Base-by-base conservation (phyloP, 495 filamentous ascomycete genomes). In the Lasiosphaeria miniovina region DNA sequence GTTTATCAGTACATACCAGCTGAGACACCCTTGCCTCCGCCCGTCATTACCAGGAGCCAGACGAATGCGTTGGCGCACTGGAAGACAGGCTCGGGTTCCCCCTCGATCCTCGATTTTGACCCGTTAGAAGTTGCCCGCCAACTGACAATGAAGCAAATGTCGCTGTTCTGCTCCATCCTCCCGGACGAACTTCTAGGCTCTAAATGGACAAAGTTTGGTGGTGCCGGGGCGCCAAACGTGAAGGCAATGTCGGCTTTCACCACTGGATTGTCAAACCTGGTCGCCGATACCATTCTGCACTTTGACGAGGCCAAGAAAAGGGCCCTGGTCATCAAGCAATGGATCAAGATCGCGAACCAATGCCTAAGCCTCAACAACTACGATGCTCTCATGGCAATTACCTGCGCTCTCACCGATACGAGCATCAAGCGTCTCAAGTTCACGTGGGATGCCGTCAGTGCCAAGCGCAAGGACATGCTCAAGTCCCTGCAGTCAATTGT, bases 321-420 rank as follows among this genome's bases (percentile, higher is more conserved):
- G 38, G 94, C 95, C 3, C 70, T 80, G 2, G 86, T 91, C 49
- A 94, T 99, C 78, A 98, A 99, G 78, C 92, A 97, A 65, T 99
- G 95, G 95, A 90, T 96, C 56, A 99, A 99, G 79, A 89, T 98
- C 61, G 89, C 90, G 2, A 86, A 88, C 68, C 89, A 88, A 61
- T 96, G 91, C 66, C 78, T 95, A 10, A 87, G 91, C 61, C 80
- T 99, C 7, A 89, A 92, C 74, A 99, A 99, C 75, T 99, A 98
- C 70, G 93, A 98, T 67, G 90, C 91, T 1, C 78, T 98, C 45
- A 96, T 96, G 90, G 91, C 93, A 11, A 96, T 99, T 67, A 90
- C 96, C 68, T 96, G 93, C 77, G 91, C 89, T 0, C 72, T 99
- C 50, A 93, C 94, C 71, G 90, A 89, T 51, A 96, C 92, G 0